Percentiles rank a stretch among this genome's conserved stretches.
Evolutionary conservation across 305 asterid genomes (phyloP).

Genomic region (Caryopteris hybrid): DNA sequence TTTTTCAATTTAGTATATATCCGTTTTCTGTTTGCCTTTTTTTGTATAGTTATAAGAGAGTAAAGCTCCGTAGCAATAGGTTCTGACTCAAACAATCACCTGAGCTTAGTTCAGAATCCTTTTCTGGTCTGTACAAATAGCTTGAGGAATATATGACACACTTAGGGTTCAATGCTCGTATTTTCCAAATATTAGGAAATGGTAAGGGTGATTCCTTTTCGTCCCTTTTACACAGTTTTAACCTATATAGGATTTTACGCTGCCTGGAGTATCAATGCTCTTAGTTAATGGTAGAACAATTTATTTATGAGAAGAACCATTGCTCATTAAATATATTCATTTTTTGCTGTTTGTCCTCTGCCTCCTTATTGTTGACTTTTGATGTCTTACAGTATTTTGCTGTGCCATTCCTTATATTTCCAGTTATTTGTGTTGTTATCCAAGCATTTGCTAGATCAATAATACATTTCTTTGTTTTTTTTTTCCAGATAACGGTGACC

Average conservation of each 20-base stretch:
- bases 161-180: neutral
- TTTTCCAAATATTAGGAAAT: neutral
- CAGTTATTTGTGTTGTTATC: slow-evolving; percentile 1
- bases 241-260: neutral
- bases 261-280: neutral
- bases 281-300: neutral
- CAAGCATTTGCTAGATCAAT: slow-evolving; percentile 13
- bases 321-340: neutral
- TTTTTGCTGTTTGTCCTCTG: neutral
- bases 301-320: neutral
- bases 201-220: neutral
- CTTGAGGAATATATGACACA: neutral
- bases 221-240: neutral
- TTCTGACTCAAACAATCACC: neutral
- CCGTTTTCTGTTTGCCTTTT: neutral
- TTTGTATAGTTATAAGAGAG: neutral
- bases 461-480: slow-evolving; percentile 9
- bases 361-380: neutral
- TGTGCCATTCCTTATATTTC: neutral
- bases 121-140: neutral
- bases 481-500: slow-evolving; percentile 71
- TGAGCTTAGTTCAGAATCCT: neutral
- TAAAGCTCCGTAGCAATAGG: neutral
- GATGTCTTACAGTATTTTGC: neutral
- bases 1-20: neutral